phyloP scores from a whole-genome alignment of 208 protist species.

The Naegleria gruberi region DNA sequence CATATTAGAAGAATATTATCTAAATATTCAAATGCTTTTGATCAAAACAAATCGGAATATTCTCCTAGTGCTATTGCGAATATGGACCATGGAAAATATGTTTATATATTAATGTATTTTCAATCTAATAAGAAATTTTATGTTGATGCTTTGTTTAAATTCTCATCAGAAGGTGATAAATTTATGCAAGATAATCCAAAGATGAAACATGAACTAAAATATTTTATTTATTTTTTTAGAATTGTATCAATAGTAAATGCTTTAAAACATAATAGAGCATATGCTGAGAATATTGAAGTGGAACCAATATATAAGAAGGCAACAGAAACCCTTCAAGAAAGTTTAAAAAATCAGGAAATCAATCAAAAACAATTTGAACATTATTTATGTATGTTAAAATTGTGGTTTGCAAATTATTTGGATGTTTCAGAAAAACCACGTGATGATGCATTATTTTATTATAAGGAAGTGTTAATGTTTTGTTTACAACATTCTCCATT shows the following conservation, averaged over 20 bases:
- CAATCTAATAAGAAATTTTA: not conserved
- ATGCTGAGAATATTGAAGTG: not conserved
- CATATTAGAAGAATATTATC: no score
- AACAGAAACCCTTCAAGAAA: not conserved
- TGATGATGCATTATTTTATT: not conserved
- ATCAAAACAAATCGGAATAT: no score
- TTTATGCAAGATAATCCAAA: not conserved
- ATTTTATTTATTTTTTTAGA: not conserved
- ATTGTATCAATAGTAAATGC: not conserved
- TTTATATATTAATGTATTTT: not conserved
- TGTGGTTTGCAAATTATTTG: not conserved
- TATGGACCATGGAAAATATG: not conserved
- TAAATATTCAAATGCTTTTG: no score
- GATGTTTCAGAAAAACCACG: not conserved
- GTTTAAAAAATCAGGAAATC: not conserved
- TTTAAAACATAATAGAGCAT: not conserved
- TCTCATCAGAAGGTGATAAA: not conserved
- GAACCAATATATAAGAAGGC: not conserved
- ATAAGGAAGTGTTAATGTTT: not conserved
- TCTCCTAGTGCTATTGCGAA: no score
- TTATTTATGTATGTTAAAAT: not conserved
- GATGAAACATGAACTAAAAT: not conserved
- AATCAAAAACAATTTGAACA: not conserved
- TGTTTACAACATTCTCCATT: not conserved
- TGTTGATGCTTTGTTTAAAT: not conserved